Evolutionary conservation across 2,329 filamentous ascomycete species (phyloP).

Genomic region (Aspergillus melleus): DNA sequence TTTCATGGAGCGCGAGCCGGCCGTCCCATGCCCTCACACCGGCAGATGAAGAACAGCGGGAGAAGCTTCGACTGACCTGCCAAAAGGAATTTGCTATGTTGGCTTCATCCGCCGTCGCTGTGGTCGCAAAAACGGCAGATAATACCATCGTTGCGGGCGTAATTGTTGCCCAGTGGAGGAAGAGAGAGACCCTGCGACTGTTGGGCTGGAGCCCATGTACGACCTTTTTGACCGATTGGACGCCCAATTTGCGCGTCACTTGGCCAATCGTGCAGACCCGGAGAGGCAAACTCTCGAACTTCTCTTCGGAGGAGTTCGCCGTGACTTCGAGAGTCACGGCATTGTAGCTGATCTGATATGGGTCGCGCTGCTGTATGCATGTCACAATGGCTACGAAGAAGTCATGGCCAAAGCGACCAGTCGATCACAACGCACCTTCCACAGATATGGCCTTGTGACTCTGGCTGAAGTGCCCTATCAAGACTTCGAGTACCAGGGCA

Average conservation of each 20-base stretch:
- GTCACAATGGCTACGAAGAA: background rate
- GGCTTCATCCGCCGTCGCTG: background rate
- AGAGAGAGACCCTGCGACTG: background rate
- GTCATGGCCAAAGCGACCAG: background rate
- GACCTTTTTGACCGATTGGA: background rate
- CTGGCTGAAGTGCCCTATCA: background rate
- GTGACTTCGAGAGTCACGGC: background rate
- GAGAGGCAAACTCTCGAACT: background rate
- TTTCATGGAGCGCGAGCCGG: background rate
- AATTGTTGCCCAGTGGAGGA: background rate
- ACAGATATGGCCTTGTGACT: background rate
- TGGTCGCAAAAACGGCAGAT: background rate
- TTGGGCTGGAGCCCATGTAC: background rate
- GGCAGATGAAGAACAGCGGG: background rate
- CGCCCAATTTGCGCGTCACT: background rate
- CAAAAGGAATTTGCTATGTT: background rate
- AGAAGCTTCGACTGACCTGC: background rate
- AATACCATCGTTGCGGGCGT: background rate
- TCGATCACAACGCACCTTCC: background rate
- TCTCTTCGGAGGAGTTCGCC: background rate
- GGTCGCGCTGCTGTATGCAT: background rate
- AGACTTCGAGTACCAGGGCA: background rate
- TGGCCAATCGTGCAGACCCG: background rate
- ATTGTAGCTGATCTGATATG: background rate
- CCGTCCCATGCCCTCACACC: background rate